Percentiles rank a stretch among this genome's conserved stretches.
These are phyloP conservation scores for Globisporangium spiculum DNA, from an alignment of 352 stramenopile genomes.

Conservation along the genomic window DNA sequence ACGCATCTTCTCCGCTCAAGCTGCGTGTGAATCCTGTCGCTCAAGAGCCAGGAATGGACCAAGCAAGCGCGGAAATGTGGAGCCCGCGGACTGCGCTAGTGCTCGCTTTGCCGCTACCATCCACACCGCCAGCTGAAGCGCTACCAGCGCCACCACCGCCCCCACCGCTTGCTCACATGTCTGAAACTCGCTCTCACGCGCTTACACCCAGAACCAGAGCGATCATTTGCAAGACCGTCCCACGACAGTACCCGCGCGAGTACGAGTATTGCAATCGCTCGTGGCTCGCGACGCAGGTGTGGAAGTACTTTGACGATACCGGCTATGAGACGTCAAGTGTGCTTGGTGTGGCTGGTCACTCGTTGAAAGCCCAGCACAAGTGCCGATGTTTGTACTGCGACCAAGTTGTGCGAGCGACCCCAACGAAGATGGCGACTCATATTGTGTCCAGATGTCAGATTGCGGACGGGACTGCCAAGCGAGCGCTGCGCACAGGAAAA, in stretches of 20 bases:
- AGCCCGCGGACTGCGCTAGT: not conserved
- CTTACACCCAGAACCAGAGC: slow-evolving; percentile 2
- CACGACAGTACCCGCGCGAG: not conserved
- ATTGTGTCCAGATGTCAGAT: slow-evolving; percentile 11
- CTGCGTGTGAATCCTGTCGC: not conserved
- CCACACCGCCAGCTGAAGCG: not conserved
- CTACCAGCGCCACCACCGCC: not conserved
- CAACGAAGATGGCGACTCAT: slow-evolving; percentile 17
- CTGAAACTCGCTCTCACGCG: not conserved
- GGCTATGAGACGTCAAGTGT: slow-evolving; percentile 4
- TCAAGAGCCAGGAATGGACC: not conserved
- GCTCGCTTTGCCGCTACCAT: not conserved
- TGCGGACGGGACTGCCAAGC: slow-evolving; percentile 11
- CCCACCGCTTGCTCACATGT: not conserved
- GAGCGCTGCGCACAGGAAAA: slow-evolving; percentile 8
- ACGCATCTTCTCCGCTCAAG: not conserved
- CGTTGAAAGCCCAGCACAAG: slow-evolving; percentile 4
- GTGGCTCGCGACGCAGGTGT: slow-evolving; percentile 8
- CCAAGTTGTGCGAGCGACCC: slow-evolving; percentile 1
- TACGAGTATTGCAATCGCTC: not conserved
- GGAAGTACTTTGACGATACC: slow-evolving; percentile 15
- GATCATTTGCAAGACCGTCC: not conserved
- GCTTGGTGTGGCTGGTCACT: slow-evolving; percentile 2
- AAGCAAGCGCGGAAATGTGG: not conserved
- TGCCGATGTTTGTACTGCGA: slow-evolving; percentile 19